phyloP scores from a whole-genome alignment of 352 stramenopile genomes.

The Pythium aphanidermatum region DNA sequence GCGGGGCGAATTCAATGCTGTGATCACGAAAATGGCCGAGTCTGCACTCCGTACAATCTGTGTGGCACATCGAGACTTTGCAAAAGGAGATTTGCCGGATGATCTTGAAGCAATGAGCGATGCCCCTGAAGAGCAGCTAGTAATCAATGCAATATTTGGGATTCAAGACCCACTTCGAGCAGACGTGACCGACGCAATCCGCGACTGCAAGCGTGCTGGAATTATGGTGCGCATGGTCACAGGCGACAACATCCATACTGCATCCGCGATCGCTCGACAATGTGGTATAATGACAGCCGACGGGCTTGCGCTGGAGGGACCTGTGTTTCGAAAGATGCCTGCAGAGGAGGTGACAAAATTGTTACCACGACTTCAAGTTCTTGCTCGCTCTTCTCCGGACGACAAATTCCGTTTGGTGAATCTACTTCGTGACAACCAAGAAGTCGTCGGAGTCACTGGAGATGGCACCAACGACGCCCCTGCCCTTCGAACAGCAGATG shows the following conservation, averaged over 20 bases:
- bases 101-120: slow-evolving; percentile 51
- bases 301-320: slow-evolving; percentile 89
- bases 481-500: slow-evolving; percentile 59
- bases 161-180: slow-evolving; percentile 95
- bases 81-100: slow-evolving; percentile 32
- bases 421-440: slow-evolving; percentile 55
- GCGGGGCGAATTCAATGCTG: slow-evolving; percentile 59
- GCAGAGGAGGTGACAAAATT: slow-evolving; percentile 48
- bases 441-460: slow-evolving; percentile 76
- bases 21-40: slow-evolving; percentile 80
- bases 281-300: slow-evolving; percentile 94
- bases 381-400: slow-evolving; percentile 93
- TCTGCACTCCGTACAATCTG: slow-evolving; percentile 84
- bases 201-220: slow-evolving; percentile 91
- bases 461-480: slow-evolving; percentile 81
- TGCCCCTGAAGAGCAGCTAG: slow-evolving; percentile 67
- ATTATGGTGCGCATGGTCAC: slow-evolving; percentile 99
- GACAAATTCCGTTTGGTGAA: slow-evolving; percentile 97
- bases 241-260: slow-evolving; percentile 98
- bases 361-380: slow-evolving; percentile 75
- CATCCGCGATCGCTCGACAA: slow-evolving; percentile 93
- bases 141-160: slow-evolving; percentile 90
- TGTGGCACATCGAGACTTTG: slow-evolving; percentile 79
- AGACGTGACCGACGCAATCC: slow-evolving; percentile 93
- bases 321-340: slow-evolving; percentile 87